Conservation (phyloP, 129 eudicot genomes). For the Silybum marianum region DNA sequence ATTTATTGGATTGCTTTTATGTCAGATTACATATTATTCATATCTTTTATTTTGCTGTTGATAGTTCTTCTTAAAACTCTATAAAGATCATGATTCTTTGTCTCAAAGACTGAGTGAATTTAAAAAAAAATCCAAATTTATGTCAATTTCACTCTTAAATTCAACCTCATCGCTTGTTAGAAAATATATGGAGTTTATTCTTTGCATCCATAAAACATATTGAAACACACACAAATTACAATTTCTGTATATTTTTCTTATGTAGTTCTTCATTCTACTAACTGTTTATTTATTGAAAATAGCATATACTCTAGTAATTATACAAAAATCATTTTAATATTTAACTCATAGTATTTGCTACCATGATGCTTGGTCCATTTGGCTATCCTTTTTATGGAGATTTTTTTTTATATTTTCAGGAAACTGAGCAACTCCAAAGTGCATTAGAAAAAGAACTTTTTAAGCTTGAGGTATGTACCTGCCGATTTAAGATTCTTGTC, state of each 20-base stretch:
- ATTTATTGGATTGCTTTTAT: not conserved
- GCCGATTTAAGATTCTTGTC: no score
- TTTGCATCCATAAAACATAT: not conserved
- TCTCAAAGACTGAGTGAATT: not conserved
- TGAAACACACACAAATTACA: not conserved
- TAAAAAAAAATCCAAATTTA: not conserved
- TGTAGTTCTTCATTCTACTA: not conserved
- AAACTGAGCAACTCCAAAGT: conserved; percentile 73
- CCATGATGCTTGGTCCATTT: no score
- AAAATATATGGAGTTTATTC: not conserved
- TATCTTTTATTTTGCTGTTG: not conserved
- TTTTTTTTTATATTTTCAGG: conserved; percentile 46
- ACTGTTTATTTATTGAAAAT: not conserved
- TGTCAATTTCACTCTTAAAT: not conserved
- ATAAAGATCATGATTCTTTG: not conserved
- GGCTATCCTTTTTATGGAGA: not conserved
- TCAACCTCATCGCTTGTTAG: not conserved
- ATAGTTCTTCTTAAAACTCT: not conserved
- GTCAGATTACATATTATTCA: not conserved
- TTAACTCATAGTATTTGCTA: not conserved
- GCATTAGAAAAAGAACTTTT: conserved; percentile 61
- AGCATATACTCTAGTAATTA: not conserved
- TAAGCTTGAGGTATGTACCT: conserved; percentile 65
- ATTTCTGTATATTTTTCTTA: not conserved
- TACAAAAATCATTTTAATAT: not conserved